phyloP scores from a whole-genome alignment of 352 stramenopile species.

The Globisporangium polare region DNA sequence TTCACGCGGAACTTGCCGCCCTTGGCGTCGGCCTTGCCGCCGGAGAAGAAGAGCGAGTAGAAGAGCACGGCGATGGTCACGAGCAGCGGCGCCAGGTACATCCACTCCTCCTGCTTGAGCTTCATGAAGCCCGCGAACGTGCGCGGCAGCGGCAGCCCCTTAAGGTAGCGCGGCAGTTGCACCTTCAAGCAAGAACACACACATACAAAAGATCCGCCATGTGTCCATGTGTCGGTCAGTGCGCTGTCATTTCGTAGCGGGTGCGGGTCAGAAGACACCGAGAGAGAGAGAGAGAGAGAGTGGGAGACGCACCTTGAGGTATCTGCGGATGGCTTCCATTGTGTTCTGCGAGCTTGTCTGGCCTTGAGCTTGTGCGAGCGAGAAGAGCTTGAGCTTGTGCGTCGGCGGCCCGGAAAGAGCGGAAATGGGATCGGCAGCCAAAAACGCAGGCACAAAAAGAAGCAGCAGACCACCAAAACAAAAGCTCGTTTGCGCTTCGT shows the following conservation, averaged over 20 bases:
- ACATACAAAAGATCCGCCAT: background rate
- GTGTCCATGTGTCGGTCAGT: background rate
- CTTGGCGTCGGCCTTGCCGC: conserved; percentile 40
- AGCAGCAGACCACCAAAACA: too few species aligned
- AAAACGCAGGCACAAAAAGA: too few species aligned
- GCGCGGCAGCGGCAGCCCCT: conserved; percentile 73
- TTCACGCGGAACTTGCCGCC: conserved; percentile 61
- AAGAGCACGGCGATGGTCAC: conserved; percentile 73
- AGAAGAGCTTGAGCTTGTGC: background rate
- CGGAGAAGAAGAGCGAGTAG: conserved; percentile 52
- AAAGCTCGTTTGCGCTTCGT: too few species aligned
- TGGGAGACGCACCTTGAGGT: conserved; percentile 52
- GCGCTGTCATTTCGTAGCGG: background rate
- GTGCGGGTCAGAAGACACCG: background rate
- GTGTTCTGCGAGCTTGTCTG: background rate
- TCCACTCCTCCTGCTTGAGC: conserved; percentile 82
- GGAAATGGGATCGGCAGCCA: conserved; percentile 3
- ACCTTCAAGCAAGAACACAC: conserved; percentile 34
- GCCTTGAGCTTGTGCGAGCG: too few species aligned
- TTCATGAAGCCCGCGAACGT: conserved; percentile 81
- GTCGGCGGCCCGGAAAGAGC: background rate
- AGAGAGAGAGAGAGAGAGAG: background rate
- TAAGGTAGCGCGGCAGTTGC: conserved; percentile 78
- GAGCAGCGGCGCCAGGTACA: conserved; percentile 80
- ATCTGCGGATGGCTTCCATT: conserved; percentile 81